Base-by-base conservation (phyloP, 2,329 filamentous ascomycete genomes). In the Trichoderma harzianum region DNA sequence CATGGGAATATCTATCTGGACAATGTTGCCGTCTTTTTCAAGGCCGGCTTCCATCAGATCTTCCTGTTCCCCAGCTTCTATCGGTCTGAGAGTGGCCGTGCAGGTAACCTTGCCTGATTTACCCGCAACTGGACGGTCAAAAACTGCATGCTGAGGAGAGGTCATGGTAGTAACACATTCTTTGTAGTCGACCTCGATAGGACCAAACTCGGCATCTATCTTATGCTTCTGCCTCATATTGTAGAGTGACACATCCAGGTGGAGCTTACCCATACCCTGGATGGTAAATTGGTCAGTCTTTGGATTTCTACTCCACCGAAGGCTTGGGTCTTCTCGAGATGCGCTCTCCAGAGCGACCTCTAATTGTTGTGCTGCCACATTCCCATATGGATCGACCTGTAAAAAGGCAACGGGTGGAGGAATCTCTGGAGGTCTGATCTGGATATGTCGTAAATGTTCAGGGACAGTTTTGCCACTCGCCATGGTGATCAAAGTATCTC, bases 331-430 rank as follows among this genome's bases (percentile, higher is more conserved):
- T 83, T 99, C 96, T 76, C 96, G 87, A 0, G 97, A 88, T 6
- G 97, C 87, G 63, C 96, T 89, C 6, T 90, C 88, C 7, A 99
- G 84, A 1, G 92, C 91, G 7, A 92, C 89, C 70, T 93, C 89
- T 7, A 99, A 88, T 72, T 91, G 88, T 76, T 94, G 95, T 76
- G 94, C 92, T 75, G 95, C 94, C 36, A 91, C 88, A 36, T 93
- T 84, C 76, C 93, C 91, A 75, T 94, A 86, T 0, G 87, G 93
- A 74, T 98, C 95, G 32, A 98, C 91, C 73, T 95, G 93, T n/a
- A 97, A 91, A 80, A 98, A 99, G 78, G 98, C 97, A 0, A 99
- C 96, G 0, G 96, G 94, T 0, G 96, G 94, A 0, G 96, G 95
- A 0, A 98, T 93, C 72, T 93, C 89, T 32, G 97, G 96, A 0